Evolutionary conservation across 2,329 filamentous ascomycete species (phyloP).

Genomic region (Ophiocordyceps polyrhachis-furcata): DNA sequence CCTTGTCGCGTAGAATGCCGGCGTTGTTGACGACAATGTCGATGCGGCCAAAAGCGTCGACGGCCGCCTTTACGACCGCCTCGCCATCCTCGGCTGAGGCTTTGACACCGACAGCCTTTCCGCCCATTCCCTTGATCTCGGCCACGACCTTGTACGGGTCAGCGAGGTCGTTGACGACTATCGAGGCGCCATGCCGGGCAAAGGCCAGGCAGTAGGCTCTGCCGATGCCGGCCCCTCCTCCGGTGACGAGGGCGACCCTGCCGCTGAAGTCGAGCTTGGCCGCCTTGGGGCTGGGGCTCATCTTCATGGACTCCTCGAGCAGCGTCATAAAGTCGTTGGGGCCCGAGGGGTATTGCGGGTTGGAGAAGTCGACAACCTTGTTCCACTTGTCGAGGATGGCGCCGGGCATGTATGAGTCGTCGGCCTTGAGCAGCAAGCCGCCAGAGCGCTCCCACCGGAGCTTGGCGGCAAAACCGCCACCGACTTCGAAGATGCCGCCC

Average conservation of each 20-base stretch:
- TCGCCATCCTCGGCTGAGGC: slow-evolving; percentile 88
- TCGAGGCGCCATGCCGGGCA: slow-evolving; percentile 60
- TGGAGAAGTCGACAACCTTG: slow-evolving; percentile 68
- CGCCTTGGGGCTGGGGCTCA: slow-evolving; percentile 52
- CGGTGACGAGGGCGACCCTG: slow-evolving; percentile 73
- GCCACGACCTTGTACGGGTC: slow-evolving; percentile 80
- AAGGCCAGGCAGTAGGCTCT: slow-evolving; percentile 80
- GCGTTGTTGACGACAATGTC: slow-evolving; percentile 97
- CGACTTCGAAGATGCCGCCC: slow-evolving; percentile 82
- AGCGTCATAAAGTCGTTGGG: slow-evolving; percentile 76
- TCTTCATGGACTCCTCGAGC: slow-evolving; percentile 65
- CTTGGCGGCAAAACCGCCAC: slow-evolving; percentile 84
- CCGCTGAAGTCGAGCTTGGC: slow-evolving; percentile 66
- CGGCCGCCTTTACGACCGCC: slow-evolving; percentile 74
- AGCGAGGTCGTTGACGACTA: slow-evolving; percentile 92
- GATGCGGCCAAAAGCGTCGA: slow-evolving; percentile 82
- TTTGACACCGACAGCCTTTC: slow-evolving; percentile 83
- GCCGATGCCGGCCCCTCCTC: slow-evolving; percentile 77
- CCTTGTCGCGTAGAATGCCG: slow-evolving; percentile 93
- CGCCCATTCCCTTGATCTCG: slow-evolving; percentile 80
- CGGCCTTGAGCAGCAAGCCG: slow-evolving; percentile 77
- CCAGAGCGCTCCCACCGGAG: slow-evolving; percentile 85
- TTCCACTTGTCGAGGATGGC: slow-evolving; percentile 83
- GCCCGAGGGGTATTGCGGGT: slow-evolving; percentile 62
- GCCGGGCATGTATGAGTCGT: slow-evolving; percentile 71